phyloP scores from a whole-genome alignment of 2,329 filamentous ascomycete species.

The Colletotrichum tropicale region DNA sequence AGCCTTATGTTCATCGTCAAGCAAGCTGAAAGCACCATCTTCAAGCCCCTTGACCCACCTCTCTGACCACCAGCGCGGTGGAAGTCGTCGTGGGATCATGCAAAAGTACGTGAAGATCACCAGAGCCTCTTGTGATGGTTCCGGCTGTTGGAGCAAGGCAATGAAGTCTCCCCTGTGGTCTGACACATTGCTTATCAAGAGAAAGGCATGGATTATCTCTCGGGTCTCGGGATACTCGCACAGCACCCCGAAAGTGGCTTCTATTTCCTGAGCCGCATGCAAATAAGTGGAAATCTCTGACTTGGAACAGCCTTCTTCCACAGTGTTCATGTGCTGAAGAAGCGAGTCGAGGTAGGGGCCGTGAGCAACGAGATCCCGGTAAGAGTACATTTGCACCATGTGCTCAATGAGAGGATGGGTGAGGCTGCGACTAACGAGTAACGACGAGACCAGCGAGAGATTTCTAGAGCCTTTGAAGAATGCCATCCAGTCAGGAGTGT shows the following conservation, averaged over 20 bases:
- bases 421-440: background rate
- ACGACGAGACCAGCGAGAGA: background rate
- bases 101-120: conserved; percentile 38
- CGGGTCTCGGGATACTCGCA: background rate
- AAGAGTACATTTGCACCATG: background rate
- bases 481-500: background rate
- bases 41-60: conserved; percentile 36
- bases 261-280: background rate
- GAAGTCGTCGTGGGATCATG: conserved; percentile 31
- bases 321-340: background rate
- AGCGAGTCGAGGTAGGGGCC: background rate
- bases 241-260: background rate
- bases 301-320: background rate
- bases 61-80: conserved; percentile 37
- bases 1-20: conserved; percentile 36
- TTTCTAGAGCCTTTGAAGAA: background rate
- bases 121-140: conserved; percentile 28
- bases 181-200: conserved; percentile 39
- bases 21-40: conserved; percentile 28
- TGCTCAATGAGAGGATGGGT: background rate
- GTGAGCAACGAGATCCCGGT: background rate
- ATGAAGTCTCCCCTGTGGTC: conserved; percentile 32
- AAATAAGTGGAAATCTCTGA: background rate
- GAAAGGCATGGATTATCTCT: conserved; percentile 42
- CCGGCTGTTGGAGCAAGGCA: conserved; percentile 30